Conservation (phyloP, 345 rosid species). For the Eucalyptus erythrocorys region DNA sequence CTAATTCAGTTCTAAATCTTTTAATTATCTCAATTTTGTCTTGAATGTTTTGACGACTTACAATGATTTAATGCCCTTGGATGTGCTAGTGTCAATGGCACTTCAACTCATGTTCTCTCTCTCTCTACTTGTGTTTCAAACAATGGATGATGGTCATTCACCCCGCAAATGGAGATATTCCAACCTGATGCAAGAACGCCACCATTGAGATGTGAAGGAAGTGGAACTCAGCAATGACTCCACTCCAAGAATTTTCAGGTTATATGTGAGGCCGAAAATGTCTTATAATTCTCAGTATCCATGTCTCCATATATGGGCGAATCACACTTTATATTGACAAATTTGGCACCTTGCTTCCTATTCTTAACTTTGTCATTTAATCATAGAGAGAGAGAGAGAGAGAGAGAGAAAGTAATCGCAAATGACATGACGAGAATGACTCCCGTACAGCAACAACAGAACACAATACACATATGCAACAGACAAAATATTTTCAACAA, state of each 20-base stretch:
- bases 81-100: background rate
- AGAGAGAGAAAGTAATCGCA: background rate
- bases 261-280: background rate
- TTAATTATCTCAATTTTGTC: too few relatives aligned
- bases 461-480: background rate
- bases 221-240: background rate
- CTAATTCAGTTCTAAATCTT: too few relatives aligned
- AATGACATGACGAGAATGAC: background rate
- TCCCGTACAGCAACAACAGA: background rate
- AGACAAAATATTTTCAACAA: background rate
- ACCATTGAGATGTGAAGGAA: background rate
- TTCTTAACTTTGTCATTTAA: background rate
- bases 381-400: background rate
- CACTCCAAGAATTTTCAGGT: background rate
- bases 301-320: background rate
- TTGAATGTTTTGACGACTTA: background rate
- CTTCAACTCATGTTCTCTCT: background rate
- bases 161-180: background rate
- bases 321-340: background rate
- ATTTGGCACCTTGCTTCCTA: background rate
- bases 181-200: background rate
- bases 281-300: background rate
- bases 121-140: background rate
- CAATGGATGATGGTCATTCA: background rate
- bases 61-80: background rate